A percentile compares a stretch with the other conserved stretches of the same genome.
Evolutionary conservation across 2,329 filamentous ascomycete species (phyloP).

Genomic region (Talaromyces sp.): DNA sequence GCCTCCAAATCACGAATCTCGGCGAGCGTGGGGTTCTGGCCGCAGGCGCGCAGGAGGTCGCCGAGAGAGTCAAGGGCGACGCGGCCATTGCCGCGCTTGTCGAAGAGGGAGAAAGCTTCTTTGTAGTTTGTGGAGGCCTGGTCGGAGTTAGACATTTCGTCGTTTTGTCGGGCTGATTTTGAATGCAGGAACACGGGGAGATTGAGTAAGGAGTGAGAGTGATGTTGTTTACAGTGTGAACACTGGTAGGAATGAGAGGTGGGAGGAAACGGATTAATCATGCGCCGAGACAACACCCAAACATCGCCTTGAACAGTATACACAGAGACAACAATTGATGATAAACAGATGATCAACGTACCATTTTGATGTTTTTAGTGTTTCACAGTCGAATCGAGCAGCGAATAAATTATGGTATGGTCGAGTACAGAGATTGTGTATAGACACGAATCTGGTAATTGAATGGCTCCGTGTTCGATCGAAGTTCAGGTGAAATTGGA

Average conservation of each 20-base stretch:
- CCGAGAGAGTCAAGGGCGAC: slow-evolving; percentile 82
- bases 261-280: slow-evolving; percentile 12
- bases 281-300: slow-evolving; percentile 9
- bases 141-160: slow-evolving; percentile 27
- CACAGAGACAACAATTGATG: neutral
- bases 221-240: neutral
- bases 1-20: slow-evolving; percentile 94
- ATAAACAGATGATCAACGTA: neutral
- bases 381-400: neutral
- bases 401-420: neutral
- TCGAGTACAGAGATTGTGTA: neutral
- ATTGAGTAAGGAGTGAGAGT: neutral
- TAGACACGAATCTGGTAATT: neutral
- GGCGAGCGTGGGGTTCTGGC: slow-evolving; percentile 91
- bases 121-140: slow-evolving; percentile 96
- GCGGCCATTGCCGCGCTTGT: slow-evolving; percentile 96
- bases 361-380: neutral
- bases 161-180: neutral
- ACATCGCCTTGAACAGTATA: neutral
- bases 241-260: neutral
- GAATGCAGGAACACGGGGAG: neutral
- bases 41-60: slow-evolving; percentile 91
- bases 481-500: neutral
- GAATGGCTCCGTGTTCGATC: neutral
- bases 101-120: slow-evolving; percentile 98